Conservation (phyloP, 768 basidiomycete genomes). For the Pisolithus sp. region DNA sequence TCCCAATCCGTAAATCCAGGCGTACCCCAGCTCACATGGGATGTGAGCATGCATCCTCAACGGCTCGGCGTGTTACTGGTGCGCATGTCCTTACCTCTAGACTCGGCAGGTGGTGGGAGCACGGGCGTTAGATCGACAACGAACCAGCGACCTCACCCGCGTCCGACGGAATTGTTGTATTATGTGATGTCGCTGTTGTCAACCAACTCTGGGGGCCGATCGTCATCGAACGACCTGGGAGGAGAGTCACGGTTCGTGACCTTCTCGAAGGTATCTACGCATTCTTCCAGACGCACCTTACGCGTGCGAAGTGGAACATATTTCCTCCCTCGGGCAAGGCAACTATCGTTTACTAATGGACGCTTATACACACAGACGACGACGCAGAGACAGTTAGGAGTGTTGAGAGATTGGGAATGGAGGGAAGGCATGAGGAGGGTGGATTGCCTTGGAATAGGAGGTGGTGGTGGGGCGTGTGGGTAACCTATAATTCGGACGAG, state of each 20-base stretch:
- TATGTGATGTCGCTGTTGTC: slow-evolving; percentile 18
- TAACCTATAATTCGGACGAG: slow-evolving; percentile 23
- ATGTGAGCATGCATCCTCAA: slow-evolving; percentile 29
- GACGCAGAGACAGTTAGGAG: not conserved
- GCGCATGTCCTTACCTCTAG: slow-evolving; percentile 20
- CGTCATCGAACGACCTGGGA: slow-evolving; percentile 26
- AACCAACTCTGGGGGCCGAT: slow-evolving; percentile 44
- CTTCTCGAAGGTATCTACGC: slow-evolving; percentile 44
- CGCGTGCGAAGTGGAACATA: slow-evolving; percentile 22
- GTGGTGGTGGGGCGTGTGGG: slow-evolving; percentile 39
- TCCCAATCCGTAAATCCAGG: slow-evolving; percentile 26
- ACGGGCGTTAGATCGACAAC: not conserved
- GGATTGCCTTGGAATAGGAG: slow-evolving; percentile 44
- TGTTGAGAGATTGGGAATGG: slow-evolving; percentile 27
- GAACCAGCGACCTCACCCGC: slow-evolving; percentile 19
- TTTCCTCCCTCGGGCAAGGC: slow-evolving; percentile 6
- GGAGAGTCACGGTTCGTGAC: slow-evolving; percentile 35
- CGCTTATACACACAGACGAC: too few species aligned
- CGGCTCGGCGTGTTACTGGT: slow-evolving; percentile 24
- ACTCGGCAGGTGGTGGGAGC: not conserved
- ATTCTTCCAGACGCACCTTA: slow-evolving; percentile 42
- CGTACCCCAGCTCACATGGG: slow-evolving; percentile 30
- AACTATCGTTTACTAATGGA: too few species aligned
- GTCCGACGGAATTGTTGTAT: slow-evolving; percentile 17
- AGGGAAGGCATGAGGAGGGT: slow-evolving; percentile 39